Conservation (phyloP, 129 eudicot species). For the Flaveria bidentis region DNA sequence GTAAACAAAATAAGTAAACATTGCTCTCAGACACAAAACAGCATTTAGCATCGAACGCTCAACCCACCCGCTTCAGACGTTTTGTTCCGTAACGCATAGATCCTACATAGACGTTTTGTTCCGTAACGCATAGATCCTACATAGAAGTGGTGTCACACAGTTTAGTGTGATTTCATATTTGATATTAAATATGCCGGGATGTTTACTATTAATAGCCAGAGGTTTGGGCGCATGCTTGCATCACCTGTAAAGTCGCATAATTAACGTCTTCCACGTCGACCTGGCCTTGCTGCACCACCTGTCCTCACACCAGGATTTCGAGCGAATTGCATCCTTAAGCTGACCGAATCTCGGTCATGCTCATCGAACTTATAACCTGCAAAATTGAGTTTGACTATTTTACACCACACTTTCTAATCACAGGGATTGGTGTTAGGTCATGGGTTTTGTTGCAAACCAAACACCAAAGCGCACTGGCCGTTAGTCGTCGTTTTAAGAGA, state of each 20-base stretch:
- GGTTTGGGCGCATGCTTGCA: slow-evolving; percentile 42
- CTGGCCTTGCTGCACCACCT: slow-evolving; percentile 80
- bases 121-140: slow-evolving; percentile 57
- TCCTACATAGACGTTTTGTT: slow-evolving; percentile 60
- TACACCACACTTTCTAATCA: slow-evolving; percentile 37
- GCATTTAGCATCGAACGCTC: slow-evolving; percentile 20
- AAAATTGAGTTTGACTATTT: slow-evolving; percentile 73
- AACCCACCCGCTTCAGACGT: slow-evolving; percentile 44
- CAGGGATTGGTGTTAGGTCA: slow-evolving; percentile 16
- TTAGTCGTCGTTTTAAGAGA: background rate
- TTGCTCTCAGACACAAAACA: slow-evolving; percentile 18
- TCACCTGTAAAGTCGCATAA: slow-evolving; percentile 63
- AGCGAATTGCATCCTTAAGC: slow-evolving; percentile 79
- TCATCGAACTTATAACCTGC: slow-evolving; percentile 97
- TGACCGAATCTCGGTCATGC: slow-evolving; percentile 70
- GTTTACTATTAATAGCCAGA: slow-evolving; percentile 27
- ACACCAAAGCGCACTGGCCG: slow-evolving; percentile 5
- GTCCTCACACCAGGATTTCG: slow-evolving; percentile 91
- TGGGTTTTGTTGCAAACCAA: background rate
- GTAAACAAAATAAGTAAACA: slow-evolving; percentile 25
- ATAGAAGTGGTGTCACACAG: slow-evolving; percentile 47
- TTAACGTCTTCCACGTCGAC: slow-evolving; percentile 87
- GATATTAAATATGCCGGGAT: slow-evolving; percentile 31
- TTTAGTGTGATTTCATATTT: slow-evolving; percentile 41
- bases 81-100: slow-evolving; percentile 35